These are phyloP conservation scores for Boletus sp. DNA, from an alignment of 768 basidiomycete genomes.

Conservation along the genomic window DNA sequence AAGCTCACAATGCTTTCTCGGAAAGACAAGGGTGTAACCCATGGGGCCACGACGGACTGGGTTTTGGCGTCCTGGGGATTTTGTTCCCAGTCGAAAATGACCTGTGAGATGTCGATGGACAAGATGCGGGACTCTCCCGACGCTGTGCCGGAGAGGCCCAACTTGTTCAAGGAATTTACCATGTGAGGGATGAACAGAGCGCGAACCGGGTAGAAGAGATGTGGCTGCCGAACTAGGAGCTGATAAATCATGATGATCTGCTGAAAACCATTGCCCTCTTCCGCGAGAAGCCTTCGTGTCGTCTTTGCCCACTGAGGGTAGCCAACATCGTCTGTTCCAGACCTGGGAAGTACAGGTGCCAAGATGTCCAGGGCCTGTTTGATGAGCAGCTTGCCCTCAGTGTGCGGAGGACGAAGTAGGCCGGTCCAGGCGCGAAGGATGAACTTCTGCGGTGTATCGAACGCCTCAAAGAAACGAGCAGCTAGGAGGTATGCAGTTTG, in stretches of 20 bases:
- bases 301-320: conserved; percentile 82
- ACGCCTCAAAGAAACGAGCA: conserved; percentile 88
- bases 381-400: conserved; percentile 73
- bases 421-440: conserved; percentile 89
- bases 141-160: conserved; percentile 74
- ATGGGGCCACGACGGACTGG: conserved; percentile 35
- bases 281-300: conserved; percentile 80
- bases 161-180: conserved; percentile 82
- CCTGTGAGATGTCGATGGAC: conserved; percentile 87
- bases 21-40: conserved; percentile 76
- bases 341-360: conserved; percentile 73
- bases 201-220: conserved; percentile 90
- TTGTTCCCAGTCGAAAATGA: conserved; percentile 94
- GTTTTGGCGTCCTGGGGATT: conserved; percentile 38
- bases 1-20: conserved; percentile 94
- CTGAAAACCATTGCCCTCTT: conserved; percentile 73
- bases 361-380: conserved; percentile 86
- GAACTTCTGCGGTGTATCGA: conserved; percentile 88
- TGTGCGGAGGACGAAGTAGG: conserved; percentile 75
- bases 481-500: conserved; percentile 89
- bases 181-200: conserved; percentile 92
- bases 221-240: conserved; percentile 86
- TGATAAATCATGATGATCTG: conserved; percentile 85
- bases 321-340: conserved; percentile 55
- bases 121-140: conserved; percentile 80